Evolutionary conservation across 1,284 basidiomycete species (phyloP).

Genomic region (Cutaneotrichosporon sp.): DNA sequence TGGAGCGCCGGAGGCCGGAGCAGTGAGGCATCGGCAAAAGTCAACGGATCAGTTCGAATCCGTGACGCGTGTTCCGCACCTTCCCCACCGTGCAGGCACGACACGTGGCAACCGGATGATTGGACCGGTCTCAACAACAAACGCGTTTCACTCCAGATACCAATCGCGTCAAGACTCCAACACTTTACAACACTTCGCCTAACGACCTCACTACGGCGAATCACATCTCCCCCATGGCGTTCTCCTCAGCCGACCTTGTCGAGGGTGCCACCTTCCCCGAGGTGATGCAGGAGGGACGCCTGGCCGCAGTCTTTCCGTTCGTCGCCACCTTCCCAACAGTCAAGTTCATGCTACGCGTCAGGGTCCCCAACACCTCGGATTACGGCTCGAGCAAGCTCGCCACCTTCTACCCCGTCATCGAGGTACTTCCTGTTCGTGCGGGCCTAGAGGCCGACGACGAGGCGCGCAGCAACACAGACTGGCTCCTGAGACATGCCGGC

Average conservation of each 20-base stretch:
- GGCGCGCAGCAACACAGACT: not conserved
- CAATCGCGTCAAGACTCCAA: not conserved
- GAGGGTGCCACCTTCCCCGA: not conserved
- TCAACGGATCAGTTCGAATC: not conserved
- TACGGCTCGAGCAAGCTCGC: not conserved
- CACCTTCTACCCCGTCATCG: not conserved
- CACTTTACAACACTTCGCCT: not conserved
- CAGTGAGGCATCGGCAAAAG: not conserved
- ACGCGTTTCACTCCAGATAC: not conserved
- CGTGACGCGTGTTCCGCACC: not conserved
- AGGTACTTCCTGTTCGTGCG: not conserved
- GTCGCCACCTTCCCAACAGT: not conserved
- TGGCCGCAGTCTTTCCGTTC: not conserved
- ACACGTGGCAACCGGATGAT: not conserved
- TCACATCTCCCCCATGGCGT: not conserved
- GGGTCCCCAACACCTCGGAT: not conserved
- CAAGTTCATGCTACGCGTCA: not conserved
- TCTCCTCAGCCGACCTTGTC: not conserved
- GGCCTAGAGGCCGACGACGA: not conserved
- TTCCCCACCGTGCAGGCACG: not conserved
- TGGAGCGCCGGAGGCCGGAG: not conserved
- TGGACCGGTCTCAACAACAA: not conserved
- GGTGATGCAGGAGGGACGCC: not conserved
- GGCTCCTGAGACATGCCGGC: not conserved
- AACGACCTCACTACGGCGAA: not conserved